Percentiles rank a stretch among this genome's conserved stretches.
These are phyloP conservation scores for Paulownia fortunei DNA, from an alignment of 257 asterid genomes.

Conservation along the genomic window DNA sequence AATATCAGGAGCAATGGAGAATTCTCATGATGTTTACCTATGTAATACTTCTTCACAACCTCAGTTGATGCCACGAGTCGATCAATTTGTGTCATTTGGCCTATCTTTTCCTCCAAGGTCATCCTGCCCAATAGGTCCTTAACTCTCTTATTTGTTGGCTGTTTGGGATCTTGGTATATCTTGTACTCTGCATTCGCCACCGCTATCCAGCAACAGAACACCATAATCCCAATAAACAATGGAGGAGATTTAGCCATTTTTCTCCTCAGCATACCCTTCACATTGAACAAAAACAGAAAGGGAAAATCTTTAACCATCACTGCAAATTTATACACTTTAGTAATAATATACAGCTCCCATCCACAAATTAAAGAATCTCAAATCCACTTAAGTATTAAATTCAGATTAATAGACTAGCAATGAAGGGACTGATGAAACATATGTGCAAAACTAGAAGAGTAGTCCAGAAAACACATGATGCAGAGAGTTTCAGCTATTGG, in stretches of 20 bases:
- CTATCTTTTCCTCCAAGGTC: slow-evolving; percentile 59
- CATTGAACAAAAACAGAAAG: background rate
- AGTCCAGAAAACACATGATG: too few species aligned
- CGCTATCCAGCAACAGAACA: slow-evolving; percentile 29
- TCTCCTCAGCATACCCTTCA: background rate
- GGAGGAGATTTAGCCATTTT: slow-evolving; percentile 29
- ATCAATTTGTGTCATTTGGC: slow-evolving; percentile 71
- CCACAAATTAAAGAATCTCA: background rate
- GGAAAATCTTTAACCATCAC: background rate
- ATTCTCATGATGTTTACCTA: slow-evolving; percentile 38
- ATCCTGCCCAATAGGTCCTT: slow-evolving; percentile 53
- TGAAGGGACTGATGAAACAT: too few species aligned
- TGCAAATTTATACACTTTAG: background rate
- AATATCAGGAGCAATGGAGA: background rate
- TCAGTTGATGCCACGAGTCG: slow-evolving; percentile 44
- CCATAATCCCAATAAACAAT: slow-evolving; percentile 19
- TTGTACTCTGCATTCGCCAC: slow-evolving; percentile 34
- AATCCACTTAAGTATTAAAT: background rate
- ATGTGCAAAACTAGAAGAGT: background rate
- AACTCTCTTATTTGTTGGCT: slow-evolving; percentile 40
- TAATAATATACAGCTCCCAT: background rate
- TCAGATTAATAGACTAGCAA: too few species aligned
- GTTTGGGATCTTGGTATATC: slow-evolving; percentile 54
- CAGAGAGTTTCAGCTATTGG: background rate
- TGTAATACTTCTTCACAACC: slow-evolving; percentile 49